Percentiles rank a stretch among this genome's conserved stretches.
Conservation (phyloP, 768 basidiomycete species). For the Clitopilus hobsonii region DNA sequence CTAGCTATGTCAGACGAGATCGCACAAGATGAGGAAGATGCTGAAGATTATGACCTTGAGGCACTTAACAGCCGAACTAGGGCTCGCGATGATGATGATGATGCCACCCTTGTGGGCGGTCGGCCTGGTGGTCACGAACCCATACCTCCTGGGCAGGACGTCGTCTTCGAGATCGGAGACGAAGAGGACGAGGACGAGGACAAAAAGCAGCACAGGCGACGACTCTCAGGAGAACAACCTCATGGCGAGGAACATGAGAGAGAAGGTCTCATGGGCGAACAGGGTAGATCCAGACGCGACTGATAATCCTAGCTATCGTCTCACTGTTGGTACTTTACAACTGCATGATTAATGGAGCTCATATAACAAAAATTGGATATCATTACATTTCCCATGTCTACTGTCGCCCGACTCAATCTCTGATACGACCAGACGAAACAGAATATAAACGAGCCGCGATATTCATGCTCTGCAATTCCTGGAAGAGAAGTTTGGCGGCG, state of each 20-base stretch:
- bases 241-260: constrained; percentile 53
- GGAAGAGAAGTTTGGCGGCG: constrained; percentile 94
- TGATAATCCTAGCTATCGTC: constrained; percentile 14
- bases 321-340: constrained; percentile 15
- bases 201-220: constrained; percentile 44
- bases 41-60: constrained; percentile 88
- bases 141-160: constrained; percentile 55
- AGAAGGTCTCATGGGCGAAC: constrained; percentile 55
- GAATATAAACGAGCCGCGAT: constrained; percentile 86
- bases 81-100: constrained; percentile 57
- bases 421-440: constrained; percentile 80
- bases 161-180: constrained; percentile 91
- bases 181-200: constrained; percentile 64
- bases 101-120: constrained; percentile 67
- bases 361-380: constrained; percentile 13
- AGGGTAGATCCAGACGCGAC: constrained; percentile 28
- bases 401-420: constrained; percentile 42
- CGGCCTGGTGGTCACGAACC: constrained; percentile 42
- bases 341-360: constrained; percentile 14
- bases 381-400: neutral
- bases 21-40: constrained; percentile 91
- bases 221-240: constrained; percentile 44
- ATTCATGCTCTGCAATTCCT: constrained; percentile 96
- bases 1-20: constrained; percentile 97
- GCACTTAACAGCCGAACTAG: constrained; percentile 55